phyloP scores from a whole-genome alignment of 2,329 filamentous ascomycete species.

The Hypomyces rosellus region DNA sequence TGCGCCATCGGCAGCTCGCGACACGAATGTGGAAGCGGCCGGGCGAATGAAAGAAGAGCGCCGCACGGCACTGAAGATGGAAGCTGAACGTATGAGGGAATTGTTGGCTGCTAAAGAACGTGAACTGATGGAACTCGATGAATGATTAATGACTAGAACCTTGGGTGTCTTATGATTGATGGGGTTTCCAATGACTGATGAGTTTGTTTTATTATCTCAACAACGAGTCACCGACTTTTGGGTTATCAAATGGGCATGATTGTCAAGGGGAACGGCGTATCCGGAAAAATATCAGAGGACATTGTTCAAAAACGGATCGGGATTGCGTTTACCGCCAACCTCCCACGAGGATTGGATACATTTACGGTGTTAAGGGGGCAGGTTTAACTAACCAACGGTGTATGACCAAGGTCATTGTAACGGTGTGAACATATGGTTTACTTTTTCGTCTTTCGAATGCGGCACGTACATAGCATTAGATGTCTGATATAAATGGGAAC shows the following conservation, averaged over 20 bases:
- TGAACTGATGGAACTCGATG: conserved; percentile 46
- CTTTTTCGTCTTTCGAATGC: no score
- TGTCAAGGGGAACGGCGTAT: no score
- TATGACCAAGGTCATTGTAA: no score
- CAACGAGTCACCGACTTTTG: not conserved
- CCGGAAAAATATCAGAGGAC: no score
- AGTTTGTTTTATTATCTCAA: conserved; percentile 14
- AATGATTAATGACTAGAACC: conserved; percentile 12
- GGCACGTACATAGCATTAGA: no score
- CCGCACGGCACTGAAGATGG: conserved; percentile 59
- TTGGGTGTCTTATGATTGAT: not conserved
- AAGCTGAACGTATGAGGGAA: conserved; percentile 71
- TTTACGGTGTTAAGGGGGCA: no score
- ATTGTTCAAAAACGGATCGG: no score
- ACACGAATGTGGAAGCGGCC: conserved; percentile 33
- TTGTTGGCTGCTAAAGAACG: conserved; percentile 67
- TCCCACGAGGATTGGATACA: no score
- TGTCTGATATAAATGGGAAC: no score
- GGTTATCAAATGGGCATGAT: not conserved
- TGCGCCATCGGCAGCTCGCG: conserved; percentile 18
- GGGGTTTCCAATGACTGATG: conserved; percentile 19
- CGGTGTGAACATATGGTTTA: no score
- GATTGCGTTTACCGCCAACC: no score
- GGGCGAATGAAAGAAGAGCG: conserved; percentile 54
- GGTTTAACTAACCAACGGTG: no score